phyloP scores from a whole-genome alignment of 2,329 filamentous ascomycete genomes.

The Fusarium denticulatum region DNA sequence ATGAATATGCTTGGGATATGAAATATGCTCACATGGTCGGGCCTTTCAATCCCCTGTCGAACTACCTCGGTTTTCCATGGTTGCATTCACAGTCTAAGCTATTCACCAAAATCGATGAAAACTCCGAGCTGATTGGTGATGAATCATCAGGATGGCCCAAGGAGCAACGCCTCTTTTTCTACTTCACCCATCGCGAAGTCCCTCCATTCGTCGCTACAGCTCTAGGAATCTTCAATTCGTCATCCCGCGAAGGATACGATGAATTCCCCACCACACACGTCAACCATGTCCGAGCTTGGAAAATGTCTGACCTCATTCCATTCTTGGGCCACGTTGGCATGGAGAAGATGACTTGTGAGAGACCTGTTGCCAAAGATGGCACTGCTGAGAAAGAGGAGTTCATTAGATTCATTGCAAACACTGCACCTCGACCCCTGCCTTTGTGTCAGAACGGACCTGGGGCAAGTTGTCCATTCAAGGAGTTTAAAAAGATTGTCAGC shows the following conservation, averaged over 20 bases:
- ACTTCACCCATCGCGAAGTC: conserved; percentile 38
- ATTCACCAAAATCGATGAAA: conserved; percentile 10
- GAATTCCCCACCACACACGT: conserved; percentile 38
- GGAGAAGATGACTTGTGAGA: conserved; percentile 39
- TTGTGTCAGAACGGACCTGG: conserved; percentile 33
- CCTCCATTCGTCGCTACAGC: conserved; percentile 39
- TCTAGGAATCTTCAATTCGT: conserved; percentile 38
- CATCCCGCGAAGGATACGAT: conserved; percentile 28
- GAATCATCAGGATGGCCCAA: conserved; percentile 29
- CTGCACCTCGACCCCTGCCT: conserved; percentile 34
- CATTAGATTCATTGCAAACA: conserved; percentile 39
- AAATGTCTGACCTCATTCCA: conserved; percentile 38
- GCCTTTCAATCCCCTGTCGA: conserved; percentile 34
- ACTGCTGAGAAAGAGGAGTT: conserved; percentile 23
- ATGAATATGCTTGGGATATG: conserved; percentile 42
- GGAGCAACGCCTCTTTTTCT: conserved; percentile 35
- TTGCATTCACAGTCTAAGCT: conserved; percentile 31
- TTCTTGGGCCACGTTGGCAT: conserved; percentile 40
- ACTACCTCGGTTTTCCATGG: conserved; percentile 36
- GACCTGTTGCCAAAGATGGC: neutral
- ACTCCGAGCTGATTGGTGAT: neutral
- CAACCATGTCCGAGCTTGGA: conserved; percentile 39
- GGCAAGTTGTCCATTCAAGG: conserved; percentile 34
- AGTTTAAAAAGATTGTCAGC: conserved; percentile 32
- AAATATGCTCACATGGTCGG: conserved; percentile 41